Percentiles rank a stretch among this genome's conserved stretches.
phyloP scores from a whole-genome alignment of 2,329 filamentous ascomycete genomes.

The Fusarium miscanthi region DNA sequence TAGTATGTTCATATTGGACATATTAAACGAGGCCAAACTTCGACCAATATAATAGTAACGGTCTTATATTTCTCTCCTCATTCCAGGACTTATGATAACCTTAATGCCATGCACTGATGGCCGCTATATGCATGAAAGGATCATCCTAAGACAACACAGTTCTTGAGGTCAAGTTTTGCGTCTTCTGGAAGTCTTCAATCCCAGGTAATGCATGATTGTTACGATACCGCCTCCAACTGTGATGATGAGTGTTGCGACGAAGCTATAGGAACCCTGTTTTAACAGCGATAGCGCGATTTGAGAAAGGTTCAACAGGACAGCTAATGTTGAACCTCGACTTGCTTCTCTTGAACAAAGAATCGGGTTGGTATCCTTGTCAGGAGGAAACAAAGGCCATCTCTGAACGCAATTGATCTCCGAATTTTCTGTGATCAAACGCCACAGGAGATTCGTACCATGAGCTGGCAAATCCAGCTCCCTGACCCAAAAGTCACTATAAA shows the following conservation, averaged over 20 bases:
- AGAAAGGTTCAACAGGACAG: rapidly evolving
- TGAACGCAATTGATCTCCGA: not conserved
- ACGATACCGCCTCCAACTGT: rapidly evolving
- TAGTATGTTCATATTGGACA: too few species aligned
- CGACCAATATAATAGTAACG: not conserved
- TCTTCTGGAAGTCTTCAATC: rapidly evolving
- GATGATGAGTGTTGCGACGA: not conserved
- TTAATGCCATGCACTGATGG: too few species aligned
- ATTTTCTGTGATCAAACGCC: not conserved
- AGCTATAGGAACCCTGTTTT: rapidly evolving
- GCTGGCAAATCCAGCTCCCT: not conserved
- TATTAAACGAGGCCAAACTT: too few species aligned
- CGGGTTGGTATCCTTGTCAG: not conserved
- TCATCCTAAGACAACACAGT: rapidly evolving
- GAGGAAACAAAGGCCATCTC: not conserved
- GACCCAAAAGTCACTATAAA: not conserved
- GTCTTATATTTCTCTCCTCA: not conserved
- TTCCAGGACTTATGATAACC: not conserved
- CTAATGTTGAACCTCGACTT: rapidly evolving
- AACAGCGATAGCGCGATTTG: rapidly evolving
- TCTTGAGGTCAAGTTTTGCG: rapidly evolving
- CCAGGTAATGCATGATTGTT: rapidly evolving
- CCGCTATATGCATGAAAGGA: not conserved
- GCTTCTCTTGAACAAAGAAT: not conserved
- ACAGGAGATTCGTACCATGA: not conserved